These are phyloP conservation scores for Sugiyamaella marilandica DNA, from an alignment of 805 yeast genomes.

Conservation along the genomic window DNA sequence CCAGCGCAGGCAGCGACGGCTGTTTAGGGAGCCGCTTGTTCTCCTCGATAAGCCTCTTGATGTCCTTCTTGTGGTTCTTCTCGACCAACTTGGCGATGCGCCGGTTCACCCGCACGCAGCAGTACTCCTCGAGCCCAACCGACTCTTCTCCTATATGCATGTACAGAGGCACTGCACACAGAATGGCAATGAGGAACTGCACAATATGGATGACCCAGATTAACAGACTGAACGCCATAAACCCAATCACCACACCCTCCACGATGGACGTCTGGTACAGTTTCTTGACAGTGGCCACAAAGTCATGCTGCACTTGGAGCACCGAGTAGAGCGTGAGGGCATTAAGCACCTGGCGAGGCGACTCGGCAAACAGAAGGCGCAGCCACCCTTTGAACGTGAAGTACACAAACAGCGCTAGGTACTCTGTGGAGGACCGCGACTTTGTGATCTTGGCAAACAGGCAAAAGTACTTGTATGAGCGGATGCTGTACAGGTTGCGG, in stretches of 20 bases:
- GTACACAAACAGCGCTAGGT: slow-evolving; percentile 61
- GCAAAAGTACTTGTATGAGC: slow-evolving; percentile 63
- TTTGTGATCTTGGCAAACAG: slow-evolving; percentile 63
- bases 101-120: slow-evolving; percentile 55
- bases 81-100: slow-evolving; percentile 50
- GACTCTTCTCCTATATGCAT: slow-evolving; percentile 39
- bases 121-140: slow-evolving; percentile 51
- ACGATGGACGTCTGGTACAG: slow-evolving; percentile 58
- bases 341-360: slow-evolving; percentile 84
- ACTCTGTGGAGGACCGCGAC: slow-evolving; percentile 59
- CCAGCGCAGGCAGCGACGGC: slow-evolving; percentile 28
- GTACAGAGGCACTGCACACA: slow-evolving; percentile 49
- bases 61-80: slow-evolving; percentile 33
- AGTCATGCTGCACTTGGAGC: slow-evolving; percentile 32
- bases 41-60: slow-evolving; percentile 26
- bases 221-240: slow-evolving; percentile 69
- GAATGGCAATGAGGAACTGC: slow-evolving; percentile 50
- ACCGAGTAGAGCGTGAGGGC: slow-evolving; percentile 64
- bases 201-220: slow-evolving; percentile 69
- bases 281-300: slow-evolving; percentile 39
- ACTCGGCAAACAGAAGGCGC: slow-evolving; percentile 65
- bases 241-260: slow-evolving; percentile 67
- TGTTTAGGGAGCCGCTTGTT: slow-evolving; percentile 23
- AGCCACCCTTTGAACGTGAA: slow-evolving; percentile 60
- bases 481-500: slow-evolving; percentile 50